Base-by-base conservation (phyloP, 192 early-diverging fungal genomes). In the Coemansia aciculifera region DNA sequence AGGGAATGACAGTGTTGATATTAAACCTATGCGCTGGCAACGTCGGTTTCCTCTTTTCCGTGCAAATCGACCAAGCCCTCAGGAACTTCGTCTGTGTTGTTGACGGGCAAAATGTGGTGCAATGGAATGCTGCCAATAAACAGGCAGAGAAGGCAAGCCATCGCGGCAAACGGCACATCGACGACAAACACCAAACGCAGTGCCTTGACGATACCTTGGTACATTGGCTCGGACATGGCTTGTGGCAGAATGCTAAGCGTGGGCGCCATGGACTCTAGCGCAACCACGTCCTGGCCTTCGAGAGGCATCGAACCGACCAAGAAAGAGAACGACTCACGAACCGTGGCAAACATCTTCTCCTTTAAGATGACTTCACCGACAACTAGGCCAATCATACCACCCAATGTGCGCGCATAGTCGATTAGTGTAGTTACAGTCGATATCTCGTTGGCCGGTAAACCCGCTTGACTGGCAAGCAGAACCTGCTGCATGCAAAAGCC, bases 401-500 rank as follows among this genome's bases (percentile, higher is more conserved):
- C 84, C 5, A 83, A 61, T 11, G 75, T 77, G 52, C 81, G 79
- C 43, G 73, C 69, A 68, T 80, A 85, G 57, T 78, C 78, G 46
- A 83, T 59, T 11, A 83, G 56, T 46, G 84, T 76, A 3, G 84
- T 85, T 2, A 78, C 84, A 0, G 76, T 82, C 0, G 84, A 77
- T 4, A 85, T 65, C 44, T 82, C 72, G 74, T 77, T 57, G 2
- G 62, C 64, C 1, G 70, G 69, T 32, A 82, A 42, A 23, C 77
- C 78, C 0, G 76, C 71, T 46, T 85, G 84, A 11, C 64, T 69
- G 3, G 79, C 66, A 46, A 82, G 52, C 10, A 87, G 60, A 13
- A 80, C 72, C 54, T 82, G 75, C 67, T 85, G 79, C 76, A 83
- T 77, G 46, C 68, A 64, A 17, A 85, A 74, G 11, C 84, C 84